phyloP scores from a whole-genome alignment of 1,284 basidiomycete genomes.

The Lentinula novae-zelandiae region DNA sequence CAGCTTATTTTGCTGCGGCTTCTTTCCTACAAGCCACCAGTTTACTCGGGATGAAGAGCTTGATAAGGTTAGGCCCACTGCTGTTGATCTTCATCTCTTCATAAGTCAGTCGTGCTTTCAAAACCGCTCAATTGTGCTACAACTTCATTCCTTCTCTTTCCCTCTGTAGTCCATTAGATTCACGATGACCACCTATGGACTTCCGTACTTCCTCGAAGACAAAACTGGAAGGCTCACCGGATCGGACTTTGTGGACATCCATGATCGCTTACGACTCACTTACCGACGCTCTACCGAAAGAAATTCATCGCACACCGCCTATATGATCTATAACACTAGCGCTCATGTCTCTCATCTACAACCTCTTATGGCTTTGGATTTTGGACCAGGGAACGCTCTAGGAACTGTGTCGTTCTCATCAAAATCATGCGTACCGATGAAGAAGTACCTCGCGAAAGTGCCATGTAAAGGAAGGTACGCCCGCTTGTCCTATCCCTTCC shows the following conservation, averaged over 20 bases:
- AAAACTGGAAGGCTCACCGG: slow-evolving; percentile 46
- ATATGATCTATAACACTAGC: slow-evolving; percentile 11
- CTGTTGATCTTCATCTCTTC: background rate
- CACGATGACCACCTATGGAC: slow-evolving; percentile 40
- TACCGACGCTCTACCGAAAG: slow-evolving; percentile 47
- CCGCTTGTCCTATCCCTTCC: background rate
- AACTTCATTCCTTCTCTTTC: background rate
- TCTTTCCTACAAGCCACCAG: background rate
- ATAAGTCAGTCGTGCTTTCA: background rate
- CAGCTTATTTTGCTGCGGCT: background rate
- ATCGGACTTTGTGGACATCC: slow-evolving; percentile 57
- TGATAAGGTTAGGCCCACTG: background rate
- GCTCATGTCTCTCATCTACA: slow-evolving; percentile 13
- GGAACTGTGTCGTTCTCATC: slow-evolving; percentile 46
- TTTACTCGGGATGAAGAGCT: background rate
- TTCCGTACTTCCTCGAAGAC: slow-evolving; percentile 63
- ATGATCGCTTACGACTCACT: slow-evolving; percentile 52
- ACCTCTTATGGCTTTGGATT: slow-evolving; percentile 47
- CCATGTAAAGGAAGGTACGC: slow-evolving; percentile 37
- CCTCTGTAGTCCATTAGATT: background rate
- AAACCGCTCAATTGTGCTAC: background rate
- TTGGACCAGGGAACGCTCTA: slow-evolving; percentile 43
- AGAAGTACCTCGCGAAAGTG: slow-evolving; percentile 44
- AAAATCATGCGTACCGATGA: slow-evolving; percentile 41
- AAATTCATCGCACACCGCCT: slow-evolving; percentile 23